Conservation (phyloP, 2,329 filamentous ascomycete genomes). For the Xylariaceae sp. region DNA sequence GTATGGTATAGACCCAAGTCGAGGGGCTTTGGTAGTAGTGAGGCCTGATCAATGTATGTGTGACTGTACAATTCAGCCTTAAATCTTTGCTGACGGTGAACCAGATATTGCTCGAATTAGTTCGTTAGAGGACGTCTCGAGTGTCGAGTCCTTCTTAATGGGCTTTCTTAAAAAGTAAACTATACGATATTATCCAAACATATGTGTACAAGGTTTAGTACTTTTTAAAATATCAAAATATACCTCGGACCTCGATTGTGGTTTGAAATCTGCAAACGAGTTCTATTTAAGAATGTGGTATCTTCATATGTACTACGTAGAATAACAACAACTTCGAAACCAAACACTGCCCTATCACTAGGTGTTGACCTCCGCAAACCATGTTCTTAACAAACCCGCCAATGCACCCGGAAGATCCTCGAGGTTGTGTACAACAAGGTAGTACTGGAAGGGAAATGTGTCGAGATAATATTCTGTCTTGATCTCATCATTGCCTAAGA, state of each 20-base stretch:
- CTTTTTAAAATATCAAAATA: background rate
- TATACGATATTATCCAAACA: background rate
- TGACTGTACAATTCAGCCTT: background rate
- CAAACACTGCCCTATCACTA: conserved; percentile 12
- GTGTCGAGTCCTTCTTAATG: conserved; percentile 32
- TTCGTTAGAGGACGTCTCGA: conserved; percentile 24
- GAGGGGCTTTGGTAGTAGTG: conserved; percentile 58
- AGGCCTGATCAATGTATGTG: conserved; percentile 66
- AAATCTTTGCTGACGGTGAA: conserved; percentile 7
- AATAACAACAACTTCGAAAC: background rate
- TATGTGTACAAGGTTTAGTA: background rate
- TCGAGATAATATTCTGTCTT: conserved; percentile 92
- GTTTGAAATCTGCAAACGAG: too few relatives aligned
- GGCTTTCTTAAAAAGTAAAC: conserved; percentile 27
- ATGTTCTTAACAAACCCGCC: conserved; percentile 87
- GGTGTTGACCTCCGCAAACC: conserved; percentile 78
- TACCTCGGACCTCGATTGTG: background rate
- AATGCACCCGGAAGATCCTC: conserved; percentile 88
- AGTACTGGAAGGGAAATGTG: conserved; percentile 96
- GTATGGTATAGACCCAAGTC: conserved; percentile 55
- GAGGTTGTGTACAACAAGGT: conserved; percentile 90
- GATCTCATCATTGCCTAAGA: conserved; percentile 69
- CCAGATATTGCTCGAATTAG: conserved; percentile 39
- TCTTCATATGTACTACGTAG: conserved; percentile 16
- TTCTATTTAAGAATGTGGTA: conserved; percentile 5